Conservation (phyloP, 345 rosid genomes). For the Eucalyptus regnans region DNA sequence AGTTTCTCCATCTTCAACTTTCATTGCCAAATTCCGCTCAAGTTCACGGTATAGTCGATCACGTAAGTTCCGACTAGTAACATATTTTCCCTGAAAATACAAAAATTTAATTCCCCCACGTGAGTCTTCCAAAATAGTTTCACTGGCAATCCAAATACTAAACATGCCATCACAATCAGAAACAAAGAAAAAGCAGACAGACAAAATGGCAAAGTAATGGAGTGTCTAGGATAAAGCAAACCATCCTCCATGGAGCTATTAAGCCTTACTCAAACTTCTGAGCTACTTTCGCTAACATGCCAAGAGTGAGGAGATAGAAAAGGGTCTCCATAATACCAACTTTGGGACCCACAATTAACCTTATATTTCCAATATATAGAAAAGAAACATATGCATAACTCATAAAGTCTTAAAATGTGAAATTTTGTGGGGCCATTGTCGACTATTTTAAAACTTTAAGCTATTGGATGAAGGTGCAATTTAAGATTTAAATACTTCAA, state of each 20-base stretch:
- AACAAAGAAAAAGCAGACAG: not conserved
- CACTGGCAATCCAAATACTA: not conserved
- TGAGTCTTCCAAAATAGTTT: not conserved
- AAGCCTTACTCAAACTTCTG: not conserved
- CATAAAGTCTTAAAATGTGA: not conserved
- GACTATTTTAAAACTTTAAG: not conserved
- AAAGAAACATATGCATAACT: not conserved
- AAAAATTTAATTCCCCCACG: not conserved
- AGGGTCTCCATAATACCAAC: not conserved
- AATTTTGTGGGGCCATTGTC: not conserved
- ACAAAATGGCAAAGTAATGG: not conserved
- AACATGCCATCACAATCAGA: not conserved
- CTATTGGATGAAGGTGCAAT: not conserved
- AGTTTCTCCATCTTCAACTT: conserved; percentile 95
- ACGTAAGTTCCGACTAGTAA: conserved; percentile 90
- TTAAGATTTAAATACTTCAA: not conserved
- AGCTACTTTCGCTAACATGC: not conserved
- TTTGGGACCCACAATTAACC: not conserved
- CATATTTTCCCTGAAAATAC: conserved; percentile 75
- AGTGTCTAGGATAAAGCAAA: not conserved
- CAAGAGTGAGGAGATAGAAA: not conserved
- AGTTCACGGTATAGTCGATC: conserved; percentile 90
- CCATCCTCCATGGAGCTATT: not conserved
- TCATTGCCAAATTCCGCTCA: conserved; percentile 95
- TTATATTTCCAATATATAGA: not conserved